Percentiles rank a stretch among this genome's conserved stretches.
Conservation (phyloP, 495 filamentous ascomycete species). For the Polyplosphaeria fusca region DNA sequence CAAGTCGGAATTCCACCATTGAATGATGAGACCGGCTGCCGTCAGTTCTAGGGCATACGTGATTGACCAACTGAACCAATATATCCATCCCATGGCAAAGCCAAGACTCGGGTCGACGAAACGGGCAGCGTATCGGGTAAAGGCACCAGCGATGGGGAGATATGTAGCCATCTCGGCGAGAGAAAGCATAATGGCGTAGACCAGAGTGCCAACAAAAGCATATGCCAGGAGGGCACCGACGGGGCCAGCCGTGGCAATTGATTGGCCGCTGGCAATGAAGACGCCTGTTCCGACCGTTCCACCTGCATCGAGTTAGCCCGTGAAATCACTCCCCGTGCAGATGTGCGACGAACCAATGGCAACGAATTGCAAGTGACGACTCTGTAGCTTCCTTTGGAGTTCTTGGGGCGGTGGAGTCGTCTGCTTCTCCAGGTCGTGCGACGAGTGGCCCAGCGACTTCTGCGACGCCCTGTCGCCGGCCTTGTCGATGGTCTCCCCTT, state of each 20-base stretch:
- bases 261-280: constrained; percentile 41
- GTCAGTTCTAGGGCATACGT: constrained; percentile 35
- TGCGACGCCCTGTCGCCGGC: constrained; percentile 7
- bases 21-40: constrained; percentile 32
- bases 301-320: constrained; percentile 34
- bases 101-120: constrained; percentile 33
- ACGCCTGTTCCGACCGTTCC: constrained; percentile 33
- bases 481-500: neutral
- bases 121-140: constrained; percentile 40
- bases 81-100: constrained; percentile 34
- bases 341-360: constrained; percentile 56
- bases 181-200: constrained; percentile 32
- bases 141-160: constrained; percentile 41
- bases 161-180: constrained; percentile 32
- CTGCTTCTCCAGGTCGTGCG: constrained; percentile 29
- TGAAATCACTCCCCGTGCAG: neutral
- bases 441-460: constrained; percentile 17
- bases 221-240: constrained; percentile 33
- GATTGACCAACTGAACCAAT: constrained; percentile 33
- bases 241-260: constrained; percentile 30
- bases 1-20: constrained; percentile 32
- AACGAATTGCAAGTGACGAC: constrained; percentile 72
- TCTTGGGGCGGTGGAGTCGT: neutral
- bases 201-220: constrained; percentile 30
- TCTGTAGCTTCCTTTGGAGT: constrained; percentile 47